Evolutionary conservation across 805 yeast species (phyloP).

Genomic region (Sungouiozyma intestinalis): DNA sequence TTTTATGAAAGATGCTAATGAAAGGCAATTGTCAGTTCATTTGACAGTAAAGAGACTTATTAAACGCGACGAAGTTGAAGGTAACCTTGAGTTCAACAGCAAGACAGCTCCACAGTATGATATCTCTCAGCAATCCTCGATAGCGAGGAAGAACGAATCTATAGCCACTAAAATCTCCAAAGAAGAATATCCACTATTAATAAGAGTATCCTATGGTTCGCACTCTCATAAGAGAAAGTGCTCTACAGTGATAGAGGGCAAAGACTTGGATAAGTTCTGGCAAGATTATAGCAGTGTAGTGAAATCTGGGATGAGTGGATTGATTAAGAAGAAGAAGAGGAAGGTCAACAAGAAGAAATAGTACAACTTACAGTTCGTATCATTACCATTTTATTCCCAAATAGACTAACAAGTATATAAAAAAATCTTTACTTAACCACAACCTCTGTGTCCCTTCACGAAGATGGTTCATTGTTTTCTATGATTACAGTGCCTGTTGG

Average conservation of each 20-base stretch:
- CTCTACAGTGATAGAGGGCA: slow-evolving; percentile 61
- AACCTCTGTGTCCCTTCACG: background rate
- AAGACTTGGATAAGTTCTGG: slow-evolving; percentile 66
- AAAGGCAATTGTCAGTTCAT: slow-evolving; percentile 19
- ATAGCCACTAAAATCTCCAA: slow-evolving; percentile 12
- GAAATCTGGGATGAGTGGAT: slow-evolving; percentile 62
- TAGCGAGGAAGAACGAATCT: slow-evolving; percentile 5
- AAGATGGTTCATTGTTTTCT: slow-evolving; percentile 23
- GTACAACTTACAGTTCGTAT: slow-evolving; percentile 3
- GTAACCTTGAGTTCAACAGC: slow-evolving; percentile 42
- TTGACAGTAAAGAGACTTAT: slow-evolving; percentile 23
- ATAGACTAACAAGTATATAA: background rate
- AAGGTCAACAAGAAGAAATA: slow-evolving; percentile 31
- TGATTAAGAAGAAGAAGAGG: slow-evolving; percentile 73
- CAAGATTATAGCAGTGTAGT: slow-evolving; percentile 55
- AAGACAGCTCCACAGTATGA: slow-evolving; percentile 28
- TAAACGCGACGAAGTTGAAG: slow-evolving; percentile 22
- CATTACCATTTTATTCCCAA: background rate
- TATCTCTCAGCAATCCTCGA: slow-evolving; percentile 19
- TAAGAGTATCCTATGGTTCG: slow-evolving; percentile 40
- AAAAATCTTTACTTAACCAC: background rate
- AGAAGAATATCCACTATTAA: slow-evolving; percentile 46
- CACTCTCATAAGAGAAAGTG: slow-evolving; percentile 40
- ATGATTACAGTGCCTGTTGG: slow-evolving; percentile 60
- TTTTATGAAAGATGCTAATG: slow-evolving; percentile 20